Base-by-base conservation (phyloP, 768 basidiomycete genomes). In the Kwoniella sp. region DNA sequence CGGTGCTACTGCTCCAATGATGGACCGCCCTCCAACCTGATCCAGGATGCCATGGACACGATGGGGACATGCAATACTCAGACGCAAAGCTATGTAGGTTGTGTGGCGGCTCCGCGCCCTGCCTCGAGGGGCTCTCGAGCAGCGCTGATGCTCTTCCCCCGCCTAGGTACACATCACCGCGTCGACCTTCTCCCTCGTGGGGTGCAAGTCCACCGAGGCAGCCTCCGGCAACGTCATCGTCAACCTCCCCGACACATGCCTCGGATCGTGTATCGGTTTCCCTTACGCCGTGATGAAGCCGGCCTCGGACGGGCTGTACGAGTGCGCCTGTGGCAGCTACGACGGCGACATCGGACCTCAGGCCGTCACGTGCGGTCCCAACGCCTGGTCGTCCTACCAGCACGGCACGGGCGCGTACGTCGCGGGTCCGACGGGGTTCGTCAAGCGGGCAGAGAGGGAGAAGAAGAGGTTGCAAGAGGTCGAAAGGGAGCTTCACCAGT, bases 1-100 rank as follows among this genome's bases (percentile, higher is more conserved):
- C 29, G 50, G 22, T 51, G 50, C 37, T 42, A 43, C 23, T 51
- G 50, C 31, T 36, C 40, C 1, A 44, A 51, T 17, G 36, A 31
- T 4, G 20, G 25, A 8, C 50, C 50, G 3, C 31, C 28, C 8
- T 17, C 23, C 19, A 37, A 26, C 19, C 20, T 28, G 10, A 34
- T 51, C 12, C 31, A 42, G 23, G 14, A 14, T 9, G 41, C 37
- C 5, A 23, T 15, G 8, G 41, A 44, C n/a, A 26, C 50, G 7
- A 17, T 26, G 15, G 50, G 50, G 20, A 27, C 14, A n/a, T 51
- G 50, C 28, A 27, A 36, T 29, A n/a, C 29, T 4, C 14, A 12
- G 23, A 42, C 40, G 3, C 50, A 51, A 15, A 34, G 31, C 19
- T 26, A 26, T 28, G 50, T 51, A 41, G 44, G 50, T 51, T 1